These are phyloP conservation scores for Plasmodium blacklocki DNA, from an alignment of 169 alveolate genomes.

Conservation along the genomic window DNA sequence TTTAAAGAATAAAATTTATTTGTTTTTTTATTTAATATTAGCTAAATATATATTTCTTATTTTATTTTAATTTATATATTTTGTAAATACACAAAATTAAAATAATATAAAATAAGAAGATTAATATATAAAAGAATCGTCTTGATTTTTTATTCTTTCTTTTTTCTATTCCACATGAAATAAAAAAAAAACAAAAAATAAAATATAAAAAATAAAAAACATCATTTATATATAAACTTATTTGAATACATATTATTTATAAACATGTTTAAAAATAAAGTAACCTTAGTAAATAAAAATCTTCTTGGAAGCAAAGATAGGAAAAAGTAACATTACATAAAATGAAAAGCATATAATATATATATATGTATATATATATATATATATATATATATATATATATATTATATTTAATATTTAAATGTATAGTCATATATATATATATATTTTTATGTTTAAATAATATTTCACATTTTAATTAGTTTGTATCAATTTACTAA, in stretches of 20 bases:
- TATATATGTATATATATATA: slow-evolving; percentile 4
- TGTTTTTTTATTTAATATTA: no score
- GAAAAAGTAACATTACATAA: slow-evolving; percentile 38
- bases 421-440: not conserved
- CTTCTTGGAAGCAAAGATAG: slow-evolving; percentile 72
- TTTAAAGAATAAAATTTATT: no score
- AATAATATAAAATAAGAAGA: no score
- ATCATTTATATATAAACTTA: not conserved
- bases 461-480: not conserved
- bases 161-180: no score
- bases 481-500: not conserved
- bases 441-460: not conserved
- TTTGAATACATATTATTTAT: not conserved
- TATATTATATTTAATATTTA: not conserved
- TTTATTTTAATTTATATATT: no score
- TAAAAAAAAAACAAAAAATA: no score
- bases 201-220: no score
- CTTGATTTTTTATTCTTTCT: no score
- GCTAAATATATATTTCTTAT: no score
- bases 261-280: slow-evolving; percentile 55
- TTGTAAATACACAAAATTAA: no score
- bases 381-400: slow-evolving; percentile 4
- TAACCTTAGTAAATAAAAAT: slow-evolving; percentile 42
- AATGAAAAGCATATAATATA: not conserved
- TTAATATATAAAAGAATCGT: no score